These are phyloP conservation scores for Lachnellula subtilissima DNA, from an alignment of 2,329 filamentous ascomycete species.

Conservation along the genomic window DNA sequence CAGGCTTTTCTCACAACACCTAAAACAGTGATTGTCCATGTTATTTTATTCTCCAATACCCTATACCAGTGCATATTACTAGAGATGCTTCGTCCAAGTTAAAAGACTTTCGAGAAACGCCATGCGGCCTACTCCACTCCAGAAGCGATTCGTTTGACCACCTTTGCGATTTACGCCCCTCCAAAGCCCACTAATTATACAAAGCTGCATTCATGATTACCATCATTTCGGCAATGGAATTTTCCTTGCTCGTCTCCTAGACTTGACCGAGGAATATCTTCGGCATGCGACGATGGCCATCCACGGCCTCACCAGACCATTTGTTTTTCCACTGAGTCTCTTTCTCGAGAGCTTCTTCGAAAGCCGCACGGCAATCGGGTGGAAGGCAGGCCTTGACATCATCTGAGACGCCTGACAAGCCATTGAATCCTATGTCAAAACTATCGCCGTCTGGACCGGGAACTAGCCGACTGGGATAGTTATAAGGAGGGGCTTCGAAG, in stretches of 20 bases:
- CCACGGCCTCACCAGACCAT: constrained; percentile 66
- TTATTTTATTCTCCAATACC: no score
- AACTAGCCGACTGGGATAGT: constrained; percentile 41
- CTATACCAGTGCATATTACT: neutral
- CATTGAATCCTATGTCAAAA: constrained; percentile 45
- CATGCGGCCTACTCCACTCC: neutral
- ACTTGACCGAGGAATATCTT: constrained; percentile 54
- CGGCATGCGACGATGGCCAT: constrained; percentile 47
- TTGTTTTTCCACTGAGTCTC: constrained; percentile 68
- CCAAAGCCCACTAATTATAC: neutral
- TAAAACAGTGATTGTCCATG: no score
- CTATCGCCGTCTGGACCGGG: constrained; percentile 53
- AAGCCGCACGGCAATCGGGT: constrained; percentile 65
- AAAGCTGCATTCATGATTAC: neutral
- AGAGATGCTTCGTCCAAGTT: neutral
- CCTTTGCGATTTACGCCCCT: neutral
- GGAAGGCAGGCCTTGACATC: constrained; percentile 65
- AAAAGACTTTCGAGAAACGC: neutral
- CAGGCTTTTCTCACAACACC: no score
- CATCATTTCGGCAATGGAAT: neutral
- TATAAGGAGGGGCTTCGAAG: constrained; percentile 53
- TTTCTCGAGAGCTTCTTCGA: constrained; percentile 59
- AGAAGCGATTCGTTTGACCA: neutral
- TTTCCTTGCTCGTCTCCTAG: neutral
- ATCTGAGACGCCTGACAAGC: constrained; percentile 58